These are phyloP conservation scores for Pythium volutum DNA, from an alignment of 352 stramenopile species.

Conservation along the genomic window DNA sequence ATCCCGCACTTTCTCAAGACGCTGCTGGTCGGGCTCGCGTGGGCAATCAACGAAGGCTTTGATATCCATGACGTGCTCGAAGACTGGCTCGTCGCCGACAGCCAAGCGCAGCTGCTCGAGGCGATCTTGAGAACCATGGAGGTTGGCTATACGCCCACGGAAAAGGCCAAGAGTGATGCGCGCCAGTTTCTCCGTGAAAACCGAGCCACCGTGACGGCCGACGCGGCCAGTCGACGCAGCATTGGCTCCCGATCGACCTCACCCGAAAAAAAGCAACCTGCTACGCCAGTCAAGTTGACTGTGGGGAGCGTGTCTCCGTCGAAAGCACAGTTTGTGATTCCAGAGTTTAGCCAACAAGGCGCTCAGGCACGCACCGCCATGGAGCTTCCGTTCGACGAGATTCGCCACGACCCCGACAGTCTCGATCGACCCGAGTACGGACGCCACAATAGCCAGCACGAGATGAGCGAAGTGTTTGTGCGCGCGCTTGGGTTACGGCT, in stretches of 20 bases:
- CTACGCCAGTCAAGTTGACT: background rate
- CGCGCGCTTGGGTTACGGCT: constrained; percentile 21
- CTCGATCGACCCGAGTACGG: constrained; percentile 11
- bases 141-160: constrained; percentile 44
- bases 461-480: constrained; percentile 58
- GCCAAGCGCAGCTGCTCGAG: constrained; percentile 52
- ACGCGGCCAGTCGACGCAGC: constrained; percentile 10
- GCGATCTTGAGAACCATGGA: constrained; percentile 71
- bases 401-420: background rate
- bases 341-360: constrained; percentile 11
- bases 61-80: constrained; percentile 68
- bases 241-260: background rate
- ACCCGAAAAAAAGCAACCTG: constrained; percentile 4
- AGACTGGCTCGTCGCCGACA: constrained; percentile 58
- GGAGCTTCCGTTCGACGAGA: constrained; percentile 21
- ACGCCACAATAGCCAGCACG: constrained; percentile 42
- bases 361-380: background rate
- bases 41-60: constrained; percentile 70
- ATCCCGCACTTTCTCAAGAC: constrained; percentile 68
- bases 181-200: constrained; percentile 68
- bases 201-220: constrained; percentile 4
- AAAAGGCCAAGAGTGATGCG: constrained; percentile 43
- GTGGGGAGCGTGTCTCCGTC: background rate
- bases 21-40: constrained; percentile 52
- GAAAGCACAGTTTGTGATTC: constrained; percentile 5